Evolutionary conservation across 192 early-diverging fungal genomes (phyloP), one percentile per base, ranked within the genome.

Genomic region (Pilobolus umbonatus): DNA sequence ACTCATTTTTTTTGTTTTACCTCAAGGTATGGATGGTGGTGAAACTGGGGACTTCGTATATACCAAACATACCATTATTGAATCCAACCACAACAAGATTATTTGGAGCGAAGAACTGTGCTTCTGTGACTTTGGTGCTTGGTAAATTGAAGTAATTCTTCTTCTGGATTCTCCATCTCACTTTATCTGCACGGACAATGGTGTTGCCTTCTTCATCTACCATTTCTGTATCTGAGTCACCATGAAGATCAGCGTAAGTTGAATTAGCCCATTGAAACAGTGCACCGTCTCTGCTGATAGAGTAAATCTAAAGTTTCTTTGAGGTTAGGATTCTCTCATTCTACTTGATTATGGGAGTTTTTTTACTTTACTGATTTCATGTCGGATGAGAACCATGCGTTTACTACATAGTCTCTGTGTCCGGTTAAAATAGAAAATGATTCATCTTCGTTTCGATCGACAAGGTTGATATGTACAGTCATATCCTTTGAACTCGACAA

Each of bases 31-130:
- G 98, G 60, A 98, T 91, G 62, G 90, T 88, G 59, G 69, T 92
- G 58, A 98, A 96, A 46, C 86, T 85, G 5, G 98, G 95, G 60
- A 98, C 76, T 73, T 99, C 95, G 90, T 95, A 99, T 40, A 99
- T 88, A 1, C 96, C 98, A 84, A 99, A 99, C 30, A 96, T 81
- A 28, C 98, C 98, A 35, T 86, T 88, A 46, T 81, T 79, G 64
- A 98, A 96, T 6, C 96, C 98, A 44, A 93, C 88, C 1, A 95
- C 89, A 42, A 98, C 58, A 47, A 98, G 75, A 17, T 81, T 79
- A 7, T 85, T 81, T 0, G 68, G 54, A 6, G 79, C 61, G 61
- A 91, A 92, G 69, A 88, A 99, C 43, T 86, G 78, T 15, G 86
- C 88, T 53, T 82, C 87, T 36, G 81, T 78, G 6, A 98, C 90